Conservation (phyloP, 306 rosid species). For the Ziziphus jujuba region DNA sequence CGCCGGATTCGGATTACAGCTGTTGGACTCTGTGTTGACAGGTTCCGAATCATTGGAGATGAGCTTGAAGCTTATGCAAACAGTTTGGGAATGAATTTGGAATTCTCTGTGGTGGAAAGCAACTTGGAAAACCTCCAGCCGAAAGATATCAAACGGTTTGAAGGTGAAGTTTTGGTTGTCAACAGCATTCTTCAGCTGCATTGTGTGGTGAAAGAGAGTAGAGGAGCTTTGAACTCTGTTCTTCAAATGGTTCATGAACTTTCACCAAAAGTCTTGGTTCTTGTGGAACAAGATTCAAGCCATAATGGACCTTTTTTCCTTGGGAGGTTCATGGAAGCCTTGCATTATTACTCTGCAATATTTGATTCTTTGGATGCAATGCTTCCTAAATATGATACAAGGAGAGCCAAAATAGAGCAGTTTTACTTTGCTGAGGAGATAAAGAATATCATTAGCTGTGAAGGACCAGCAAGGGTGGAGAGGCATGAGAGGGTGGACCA, state of each 20-base stretch:
- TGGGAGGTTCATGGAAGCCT: conserved; percentile 88
- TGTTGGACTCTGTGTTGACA: conserved; percentile 51
- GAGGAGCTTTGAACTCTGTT: conserved; percentile 80
- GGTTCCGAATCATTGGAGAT: conserved; percentile 51
- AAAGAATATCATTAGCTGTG: conserved; percentile 90
- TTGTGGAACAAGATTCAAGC: conserved; percentile 84
- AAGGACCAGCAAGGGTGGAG: conserved; percentile 81
- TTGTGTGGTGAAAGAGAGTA: conserved; percentile 83
- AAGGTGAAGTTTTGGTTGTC: conserved; percentile 66
- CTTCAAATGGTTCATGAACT: conserved; percentile 67
- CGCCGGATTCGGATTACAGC: conserved; percentile 53
- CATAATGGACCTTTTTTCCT: conserved; percentile 96
- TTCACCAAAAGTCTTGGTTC: conserved; percentile 57
- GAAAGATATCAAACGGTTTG: conserved; percentile 46
- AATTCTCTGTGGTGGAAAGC: conserved; percentile 53
- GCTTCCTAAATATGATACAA: conserved; percentile 80
- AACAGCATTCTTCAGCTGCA: conserved; percentile 87
- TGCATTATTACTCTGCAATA: conserved; percentile 85
- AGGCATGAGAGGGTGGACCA: conserved; percentile 93
- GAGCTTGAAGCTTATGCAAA: conserved; percentile 55
- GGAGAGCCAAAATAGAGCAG: conserved; percentile 79
- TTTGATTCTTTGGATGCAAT: conserved; percentile 79
- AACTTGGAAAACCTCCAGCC: conserved; percentile 53
- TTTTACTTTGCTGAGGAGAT: conserved; percentile 92
- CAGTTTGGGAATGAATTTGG: conserved; percentile 44